Conservation (phyloP, 768 basidiomycete genomes). For the Suillus tomentosus region DNA sequence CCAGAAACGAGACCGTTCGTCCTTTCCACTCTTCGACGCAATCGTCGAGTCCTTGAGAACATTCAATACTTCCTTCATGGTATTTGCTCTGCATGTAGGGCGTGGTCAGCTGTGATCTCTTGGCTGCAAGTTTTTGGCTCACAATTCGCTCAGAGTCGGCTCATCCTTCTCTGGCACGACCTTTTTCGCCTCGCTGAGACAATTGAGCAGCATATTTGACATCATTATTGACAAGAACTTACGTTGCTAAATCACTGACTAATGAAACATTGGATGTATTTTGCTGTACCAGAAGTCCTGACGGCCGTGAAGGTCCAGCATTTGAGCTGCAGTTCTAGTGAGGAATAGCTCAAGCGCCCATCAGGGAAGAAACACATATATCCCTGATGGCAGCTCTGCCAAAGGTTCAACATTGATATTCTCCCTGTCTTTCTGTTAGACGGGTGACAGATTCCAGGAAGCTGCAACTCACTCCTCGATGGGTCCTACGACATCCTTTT, state of each 20-base stretch:
- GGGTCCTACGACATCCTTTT: too few relatives aligned
- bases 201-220: neutral
- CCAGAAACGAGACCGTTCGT: constrained; percentile 15
- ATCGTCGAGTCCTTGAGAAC: neutral
- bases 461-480: neutral
- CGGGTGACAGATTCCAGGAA: neutral
- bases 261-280: neutral
- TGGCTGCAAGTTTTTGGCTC: neutral
- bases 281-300: neutral
- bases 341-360: neutral
- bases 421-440: neutral
- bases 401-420: neutral
- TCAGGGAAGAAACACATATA: neutral
- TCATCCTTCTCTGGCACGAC: neutral
- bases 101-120: neutral
- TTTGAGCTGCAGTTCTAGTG: neutral
- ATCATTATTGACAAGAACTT: neutral
- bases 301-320: neutral
- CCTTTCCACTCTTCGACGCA: neutral
- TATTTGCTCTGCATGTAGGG: neutral
- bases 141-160: neutral
- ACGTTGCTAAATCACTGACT: neutral
- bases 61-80: neutral
- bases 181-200: neutral
- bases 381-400: neutral